A percentile compares a stretch with the other conserved stretches of the same genome.
phyloP scores from a whole-genome alignment of 352 stramenopile genomes.

The Pythium phragmitis region DNA sequence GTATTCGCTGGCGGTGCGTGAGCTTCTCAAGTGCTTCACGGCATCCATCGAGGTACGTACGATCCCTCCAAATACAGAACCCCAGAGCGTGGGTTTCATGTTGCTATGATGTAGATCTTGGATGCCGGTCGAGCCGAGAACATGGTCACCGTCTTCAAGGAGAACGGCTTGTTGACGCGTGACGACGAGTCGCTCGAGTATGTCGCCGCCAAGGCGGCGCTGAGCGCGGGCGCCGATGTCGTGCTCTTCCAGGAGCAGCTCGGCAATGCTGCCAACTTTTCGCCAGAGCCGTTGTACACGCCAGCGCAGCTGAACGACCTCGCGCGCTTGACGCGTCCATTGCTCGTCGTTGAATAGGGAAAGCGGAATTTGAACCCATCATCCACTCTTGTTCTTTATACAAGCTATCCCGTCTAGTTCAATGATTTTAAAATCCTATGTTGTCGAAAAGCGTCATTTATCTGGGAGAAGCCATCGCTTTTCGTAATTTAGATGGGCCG shows the following conservation, averaged over 20 bases:
- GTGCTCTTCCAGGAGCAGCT: constrained; percentile 67
- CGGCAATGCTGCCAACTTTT: constrained; percentile 24
- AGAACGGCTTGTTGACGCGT: constrained; percentile 27
- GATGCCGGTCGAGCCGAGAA: constrained; percentile 45
- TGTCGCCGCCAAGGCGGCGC: constrained; percentile 46
- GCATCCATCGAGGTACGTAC: constrained; percentile 65
- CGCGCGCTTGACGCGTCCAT: constrained; percentile 27
- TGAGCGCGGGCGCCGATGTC: constrained; percentile 60
- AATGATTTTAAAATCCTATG: not conserved
- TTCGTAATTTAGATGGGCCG: constrained; percentile 16
- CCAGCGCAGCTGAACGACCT: constrained; percentile 42
- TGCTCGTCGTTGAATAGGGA: constrained; percentile 38
- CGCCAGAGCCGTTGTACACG: constrained; percentile 43
- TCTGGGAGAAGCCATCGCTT: constrained; percentile 8
- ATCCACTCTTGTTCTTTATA: not conserved
- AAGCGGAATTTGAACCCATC: constrained; percentile 2
- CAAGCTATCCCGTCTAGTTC: not conserved
- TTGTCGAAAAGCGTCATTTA: not conserved
- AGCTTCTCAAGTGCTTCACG: constrained; percentile 82
- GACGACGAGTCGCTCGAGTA: constrained; percentile 41
- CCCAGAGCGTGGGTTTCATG: not conserved
- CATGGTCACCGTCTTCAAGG: constrained; percentile 39
- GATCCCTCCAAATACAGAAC: not conserved
- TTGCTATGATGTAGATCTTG: constrained; percentile 34
- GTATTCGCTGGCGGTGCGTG: constrained; percentile 75